These are phyloP conservation scores for Tulasnella sp. DNA, from an alignment of 768 basidiomycete species.

Conservation along the genomic window DNA sequence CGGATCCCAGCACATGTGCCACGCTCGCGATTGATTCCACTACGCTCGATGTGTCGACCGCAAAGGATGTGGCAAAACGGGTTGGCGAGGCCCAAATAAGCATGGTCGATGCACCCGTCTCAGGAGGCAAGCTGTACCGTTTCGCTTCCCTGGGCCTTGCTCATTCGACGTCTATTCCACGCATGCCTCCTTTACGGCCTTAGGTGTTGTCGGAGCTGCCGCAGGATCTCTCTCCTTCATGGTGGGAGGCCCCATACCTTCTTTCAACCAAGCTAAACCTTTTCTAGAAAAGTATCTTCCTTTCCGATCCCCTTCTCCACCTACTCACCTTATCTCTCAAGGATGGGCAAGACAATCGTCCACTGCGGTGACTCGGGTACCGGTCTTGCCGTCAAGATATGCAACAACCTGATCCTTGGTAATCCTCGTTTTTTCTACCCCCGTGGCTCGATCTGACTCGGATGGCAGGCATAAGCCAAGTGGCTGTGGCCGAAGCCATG, in stretches of 20 bases:
- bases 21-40: constrained; percentile 76
- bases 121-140: constrained; percentile 51
- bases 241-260: constrained; percentile 58
- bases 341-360: constrained; percentile 72
- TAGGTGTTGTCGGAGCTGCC: constrained; percentile 76
- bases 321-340: background rate
- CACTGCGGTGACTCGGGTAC: constrained; percentile 74
- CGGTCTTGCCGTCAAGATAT: constrained; percentile 80
- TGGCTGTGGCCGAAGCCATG: constrained; percentile 85
- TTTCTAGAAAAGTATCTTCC: constrained; percentile 31
- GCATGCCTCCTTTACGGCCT: no score
- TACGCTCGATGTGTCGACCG: constrained; percentile 69
- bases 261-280: constrained; percentile 46
- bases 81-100: constrained; percentile 44
- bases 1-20: background rate
- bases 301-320: background rate
- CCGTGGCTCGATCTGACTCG: constrained; percentile 44
- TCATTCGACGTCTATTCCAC: no score
- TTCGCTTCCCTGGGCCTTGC: constrained; percentile 2
- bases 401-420: constrained; percentile 52
- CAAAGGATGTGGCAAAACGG: constrained; percentile 47
- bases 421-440: constrained; percentile 36
- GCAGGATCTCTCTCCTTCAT: constrained; percentile 85
- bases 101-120: constrained; percentile 91
- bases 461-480: constrained; percentile 57